Base-by-base conservation (phyloP, 2,329 filamentous ascomycete genomes). In the Zymoseptoria crescenta region DNA sequence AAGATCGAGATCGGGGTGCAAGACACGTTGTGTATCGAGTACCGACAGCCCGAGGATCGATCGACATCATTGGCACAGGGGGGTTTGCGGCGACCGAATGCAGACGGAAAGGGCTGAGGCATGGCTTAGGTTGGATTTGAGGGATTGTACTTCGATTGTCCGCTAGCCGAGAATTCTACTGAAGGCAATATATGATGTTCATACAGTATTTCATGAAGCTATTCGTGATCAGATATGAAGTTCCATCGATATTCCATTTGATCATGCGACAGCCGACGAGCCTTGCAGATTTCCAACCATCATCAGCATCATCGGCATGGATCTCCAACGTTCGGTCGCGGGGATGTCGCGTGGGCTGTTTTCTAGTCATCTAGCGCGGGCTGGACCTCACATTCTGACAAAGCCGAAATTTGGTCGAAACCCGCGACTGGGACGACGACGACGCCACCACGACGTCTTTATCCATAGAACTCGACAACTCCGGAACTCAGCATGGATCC, bases 401-500 rank as follows among this genome's bases (percentile, higher is more conserved):
- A 45, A 45, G 35, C 35, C 35, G 35, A 45, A 16, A 45, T 45
- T 45, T 45, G n/a, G 13, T 45, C 35, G 35, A 45, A 45, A 45
- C 10, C 35, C 13, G n/a, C 35, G 5, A 41, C 16, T 10, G 4
- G 6, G 10, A 41, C 35, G 3, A 41, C 35, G 35, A 41, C 35
- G 35, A 16, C 35, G 10, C 35, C 35, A 41, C 13, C 35, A 4
- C 35, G 35, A 13, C 35, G 35, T 45, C 35, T 45, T 45, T 45
- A 45, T 45, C 35, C 35, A 45, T 45, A 45, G 57, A 59, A 63
- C 27, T 20, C 19, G 30, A 56, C 64, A 59, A 64, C 8, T 59
- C 57, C 56, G 20, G 50, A 52, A 68, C 64, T 68, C 61, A 53
- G 51, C 5, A 28, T 49, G 10, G 41, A 51, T 27, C 54, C 48